Evolutionary conservation across 1,139 yeast species (phyloP).

Genomic region (Blastobotrys ciferrii): DNA sequence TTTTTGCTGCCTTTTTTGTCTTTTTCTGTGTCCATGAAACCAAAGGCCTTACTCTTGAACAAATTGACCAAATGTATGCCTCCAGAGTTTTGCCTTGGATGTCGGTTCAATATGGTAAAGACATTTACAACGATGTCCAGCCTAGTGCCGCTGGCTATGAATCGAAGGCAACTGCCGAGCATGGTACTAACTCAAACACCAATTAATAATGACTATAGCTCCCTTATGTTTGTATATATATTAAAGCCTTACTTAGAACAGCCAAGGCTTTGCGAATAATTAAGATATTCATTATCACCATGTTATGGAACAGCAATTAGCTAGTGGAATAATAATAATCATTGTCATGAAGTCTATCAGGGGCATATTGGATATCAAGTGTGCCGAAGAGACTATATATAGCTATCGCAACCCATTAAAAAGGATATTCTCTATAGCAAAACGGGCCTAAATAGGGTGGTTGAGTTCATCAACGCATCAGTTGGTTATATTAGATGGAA

Average conservation of each 20-base stretch:
- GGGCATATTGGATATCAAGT: too few relatives aligned
- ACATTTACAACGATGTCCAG: conserved; percentile 6
- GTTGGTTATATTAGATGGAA: background rate
- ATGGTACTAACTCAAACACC: conserved; percentile 1
- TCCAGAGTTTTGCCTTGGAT: conserved; percentile 35
- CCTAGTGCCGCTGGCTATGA: conserved; percentile 3
- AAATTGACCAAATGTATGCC: conserved; percentile 53
- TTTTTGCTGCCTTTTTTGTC: conserved; percentile 57
- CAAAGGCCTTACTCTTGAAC: conserved; percentile 71
- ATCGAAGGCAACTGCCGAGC: conserved; percentile 7
- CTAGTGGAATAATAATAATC: too few relatives aligned
- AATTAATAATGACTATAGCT: background rate
- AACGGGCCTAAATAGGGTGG: background rate
- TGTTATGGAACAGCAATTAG: too few relatives aligned
- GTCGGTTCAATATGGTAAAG: conserved; percentile 22
- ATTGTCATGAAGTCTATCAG: too few relatives aligned
- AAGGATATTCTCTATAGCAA: background rate
- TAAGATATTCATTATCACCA: background rate
- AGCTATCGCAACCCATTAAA: background rate
- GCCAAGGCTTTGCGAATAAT: background rate
- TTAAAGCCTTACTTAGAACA: background rate
- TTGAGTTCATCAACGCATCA: too few relatives aligned
- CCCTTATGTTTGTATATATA: too few relatives aligned
- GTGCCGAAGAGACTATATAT: too few relatives aligned
- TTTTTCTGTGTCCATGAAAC: conserved; percentile 71